Percentiles rank a stretch among this genome's conserved stretches.
These are phyloP conservation scores for Apiotrichum domesticum DNA, from an alignment of 1,284 basidiomycete genomes.

Conservation along the genomic window DNA sequence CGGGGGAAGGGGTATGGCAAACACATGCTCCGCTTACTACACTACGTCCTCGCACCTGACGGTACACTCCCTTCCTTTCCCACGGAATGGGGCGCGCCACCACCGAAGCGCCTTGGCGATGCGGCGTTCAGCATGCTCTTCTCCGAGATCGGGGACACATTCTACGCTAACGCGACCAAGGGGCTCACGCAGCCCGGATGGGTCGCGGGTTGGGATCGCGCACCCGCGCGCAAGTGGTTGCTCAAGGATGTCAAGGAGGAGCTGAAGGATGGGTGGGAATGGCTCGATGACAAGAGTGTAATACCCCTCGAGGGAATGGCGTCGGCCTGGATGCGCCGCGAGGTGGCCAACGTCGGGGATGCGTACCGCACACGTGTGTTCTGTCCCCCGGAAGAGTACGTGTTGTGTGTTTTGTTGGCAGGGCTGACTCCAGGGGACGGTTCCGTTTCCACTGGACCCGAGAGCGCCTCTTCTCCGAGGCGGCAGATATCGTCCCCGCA, in stretches of 20 bases:
- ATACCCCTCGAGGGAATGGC: background rate
- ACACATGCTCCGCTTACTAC: constrained; percentile 31
- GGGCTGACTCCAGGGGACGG: background rate
- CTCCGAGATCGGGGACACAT: constrained; percentile 29
- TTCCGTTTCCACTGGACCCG: background rate
- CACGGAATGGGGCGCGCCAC: constrained; percentile 20
- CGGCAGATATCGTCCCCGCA: background rate
- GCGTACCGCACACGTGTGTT: background rate
- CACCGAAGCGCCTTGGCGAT: constrained; percentile 10
- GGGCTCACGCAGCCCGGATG: constrained; percentile 5
- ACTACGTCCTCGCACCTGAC: constrained; percentile 22
- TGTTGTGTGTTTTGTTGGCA: background rate
- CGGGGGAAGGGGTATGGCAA: constrained; percentile 33
- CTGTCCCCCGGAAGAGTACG: background rate
- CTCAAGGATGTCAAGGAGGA: background rate
- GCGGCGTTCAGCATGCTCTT: constrained; percentile 28
- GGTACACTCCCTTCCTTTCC: constrained; percentile 23
- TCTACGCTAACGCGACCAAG: constrained; percentile 23
- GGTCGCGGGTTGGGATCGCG: background rate
- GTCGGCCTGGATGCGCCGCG: background rate
- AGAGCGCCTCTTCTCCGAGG: background rate
- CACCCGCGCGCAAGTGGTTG: background rate
- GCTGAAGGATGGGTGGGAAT: background rate
- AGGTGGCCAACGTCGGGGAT: background rate
- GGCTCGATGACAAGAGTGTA: background rate